These are phyloP conservation scores for Cruciata laevipes DNA, from an alignment of 257 asterid species.

Conservation along the genomic window DNA sequence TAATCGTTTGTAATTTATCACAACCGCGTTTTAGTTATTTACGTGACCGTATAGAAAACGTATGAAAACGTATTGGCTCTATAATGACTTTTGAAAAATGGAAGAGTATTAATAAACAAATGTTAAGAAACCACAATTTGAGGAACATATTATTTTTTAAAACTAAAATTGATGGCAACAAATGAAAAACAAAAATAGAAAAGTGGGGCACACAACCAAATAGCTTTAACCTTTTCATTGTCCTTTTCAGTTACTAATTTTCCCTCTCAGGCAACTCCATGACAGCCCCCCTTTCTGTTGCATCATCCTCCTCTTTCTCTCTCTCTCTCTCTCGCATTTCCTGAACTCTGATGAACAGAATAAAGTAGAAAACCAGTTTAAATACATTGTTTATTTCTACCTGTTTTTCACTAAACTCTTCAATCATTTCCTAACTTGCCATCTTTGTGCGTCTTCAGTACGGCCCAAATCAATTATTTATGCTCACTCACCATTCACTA, in stretches of 20 bases:
- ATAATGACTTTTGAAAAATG: too few species aligned
- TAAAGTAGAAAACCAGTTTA: conserved; percentile 12
- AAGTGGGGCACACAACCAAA: neutral
- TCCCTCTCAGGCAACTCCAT: neutral
- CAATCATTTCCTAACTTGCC: conserved; percentile 10
- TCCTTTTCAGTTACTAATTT: neutral
- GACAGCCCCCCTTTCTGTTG: conserved; percentile 1
- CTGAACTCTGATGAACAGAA: neutral
- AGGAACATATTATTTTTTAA: too few species aligned
- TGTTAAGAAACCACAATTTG: too few species aligned
- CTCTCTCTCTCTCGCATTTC: neutral
- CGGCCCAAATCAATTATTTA: conserved; percentile 19
- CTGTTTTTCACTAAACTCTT: neutral
- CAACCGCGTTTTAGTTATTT: too few species aligned
- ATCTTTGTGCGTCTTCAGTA: conserved; percentile 2
- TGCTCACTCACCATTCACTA: conserved; percentile 20
- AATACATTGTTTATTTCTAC: neutral
- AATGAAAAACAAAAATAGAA: neutral
- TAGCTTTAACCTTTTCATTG: neutral
- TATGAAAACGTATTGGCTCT: too few species aligned
- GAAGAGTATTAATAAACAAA: too few species aligned
- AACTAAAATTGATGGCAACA: neutral
- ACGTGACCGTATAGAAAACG: too few species aligned
- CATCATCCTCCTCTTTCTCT: conserved; percentile 1
- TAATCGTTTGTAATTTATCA: too few species aligned